phyloP scores from a whole-genome alignment of 805 yeast genomes.

The Nakazawaea laoshanensis region DNA sequence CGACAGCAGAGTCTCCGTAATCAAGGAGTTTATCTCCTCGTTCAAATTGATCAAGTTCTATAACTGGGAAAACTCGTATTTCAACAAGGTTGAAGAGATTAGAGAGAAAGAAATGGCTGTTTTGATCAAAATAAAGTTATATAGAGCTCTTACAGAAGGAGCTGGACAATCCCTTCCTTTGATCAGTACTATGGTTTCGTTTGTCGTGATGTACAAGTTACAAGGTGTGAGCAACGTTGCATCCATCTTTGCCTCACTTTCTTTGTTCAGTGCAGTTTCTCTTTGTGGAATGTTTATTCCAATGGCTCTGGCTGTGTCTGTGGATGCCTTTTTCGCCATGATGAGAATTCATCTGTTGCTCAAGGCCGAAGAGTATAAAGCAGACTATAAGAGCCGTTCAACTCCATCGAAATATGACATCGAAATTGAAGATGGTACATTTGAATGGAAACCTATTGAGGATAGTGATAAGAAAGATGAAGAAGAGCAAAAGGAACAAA shows the following conservation, averaged over 20 bases:
- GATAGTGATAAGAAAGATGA: background rate
- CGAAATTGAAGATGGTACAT: constrained; percentile 37
- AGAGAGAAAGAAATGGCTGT: constrained; percentile 55
- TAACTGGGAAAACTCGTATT: constrained; percentile 87
- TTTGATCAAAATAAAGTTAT: constrained; percentile 53
- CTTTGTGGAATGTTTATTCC: constrained; percentile 71
- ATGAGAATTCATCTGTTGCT: constrained; percentile 44
- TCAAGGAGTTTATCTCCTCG: constrained; percentile 70
- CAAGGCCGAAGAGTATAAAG: constrained; percentile 32
- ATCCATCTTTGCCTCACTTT: constrained; percentile 58
- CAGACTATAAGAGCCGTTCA: constrained; percentile 17
- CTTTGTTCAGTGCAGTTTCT: constrained; percentile 57
- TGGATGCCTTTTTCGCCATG: constrained; percentile 58
- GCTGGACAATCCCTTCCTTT: constrained; percentile 61
- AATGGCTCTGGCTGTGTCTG: constrained; percentile 55
- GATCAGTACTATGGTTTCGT: constrained; percentile 59
- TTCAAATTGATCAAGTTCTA: constrained; percentile 80
- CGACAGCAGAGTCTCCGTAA: constrained; percentile 65
- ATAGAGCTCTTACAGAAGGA: constrained; percentile 56
- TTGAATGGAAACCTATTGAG: constrained; percentile 49
- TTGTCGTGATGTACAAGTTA: constrained; percentile 26
- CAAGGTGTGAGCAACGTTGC: constrained; percentile 40
- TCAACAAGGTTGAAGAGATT: constrained; percentile 42
- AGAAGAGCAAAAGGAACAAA: background rate
- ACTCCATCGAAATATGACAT: constrained; percentile 27